Conservation (phyloP, 2,329 filamentous ascomycete genomes). For the Aspergillaceae sp. region DNA sequence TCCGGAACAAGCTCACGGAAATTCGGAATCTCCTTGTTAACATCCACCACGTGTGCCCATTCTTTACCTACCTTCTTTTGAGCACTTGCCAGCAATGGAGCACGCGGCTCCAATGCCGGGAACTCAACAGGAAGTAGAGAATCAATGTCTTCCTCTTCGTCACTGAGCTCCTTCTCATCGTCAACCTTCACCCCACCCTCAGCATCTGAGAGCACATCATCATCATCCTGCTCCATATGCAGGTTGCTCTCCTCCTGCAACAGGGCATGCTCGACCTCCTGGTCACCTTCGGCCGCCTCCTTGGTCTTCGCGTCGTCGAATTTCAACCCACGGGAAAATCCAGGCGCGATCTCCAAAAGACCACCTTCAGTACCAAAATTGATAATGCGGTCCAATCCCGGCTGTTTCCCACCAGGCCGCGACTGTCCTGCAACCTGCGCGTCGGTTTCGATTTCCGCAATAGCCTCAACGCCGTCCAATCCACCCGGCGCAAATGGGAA, state of each 20-base stretch:
- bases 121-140: conserved; percentile 85
- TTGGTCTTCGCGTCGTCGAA: conserved; percentile 54
- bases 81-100: conserved; percentile 62
- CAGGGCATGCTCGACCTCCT: conserved; percentile 60
- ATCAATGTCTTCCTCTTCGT: conserved; percentile 59
- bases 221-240: conserved; percentile 44
- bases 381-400: conserved; percentile 72
- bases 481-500: conserved; percentile 91
- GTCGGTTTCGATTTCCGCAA: conserved; percentile 75
- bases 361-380: conserved; percentile 69
- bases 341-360: conserved; percentile 72
- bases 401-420: conserved; percentile 29
- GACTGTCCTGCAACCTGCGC: conserved; percentile 45
- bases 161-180: conserved; percentile 19
- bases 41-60: conserved; percentile 98
- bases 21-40: conserved; percentile 87
- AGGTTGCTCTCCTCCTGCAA: conserved; percentile 37
- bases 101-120: conserved; percentile 76
- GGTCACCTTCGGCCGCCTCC: conserved; percentile 52
- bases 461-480: conserved; percentile 74
- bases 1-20: conserved; percentile 89
- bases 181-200: conserved; percentile 23
- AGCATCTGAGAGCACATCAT: conserved; percentile 26
- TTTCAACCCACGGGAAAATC: conserved; percentile 68
- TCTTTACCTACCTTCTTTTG: conserved; percentile 69